These are phyloP conservation scores for Pleurotus tuoliensis DNA, from an alignment of 768 basidiomycete species.

Conservation along the genomic window DNA sequence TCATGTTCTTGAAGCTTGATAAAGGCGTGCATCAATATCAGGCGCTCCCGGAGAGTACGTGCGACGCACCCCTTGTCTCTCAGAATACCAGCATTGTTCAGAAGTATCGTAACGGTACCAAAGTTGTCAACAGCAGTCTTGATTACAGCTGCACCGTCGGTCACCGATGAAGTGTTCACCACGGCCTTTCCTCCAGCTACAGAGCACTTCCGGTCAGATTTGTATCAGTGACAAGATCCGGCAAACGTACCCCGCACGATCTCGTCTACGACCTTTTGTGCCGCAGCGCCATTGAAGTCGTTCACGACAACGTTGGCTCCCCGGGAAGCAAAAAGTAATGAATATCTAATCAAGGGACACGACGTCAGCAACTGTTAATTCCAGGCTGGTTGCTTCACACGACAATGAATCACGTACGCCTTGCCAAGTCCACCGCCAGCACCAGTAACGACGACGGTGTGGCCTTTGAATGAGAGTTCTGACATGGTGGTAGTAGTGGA, in stretches of 20 bases:
- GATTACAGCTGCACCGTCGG: constrained; percentile 84
- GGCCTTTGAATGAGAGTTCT: constrained; percentile 70
- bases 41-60: background rate
- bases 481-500: constrained; percentile 31
- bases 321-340: constrained; percentile 84
- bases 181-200: constrained; percentile 88
- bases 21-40: background rate
- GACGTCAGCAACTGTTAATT: background rate
- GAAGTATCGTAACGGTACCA: constrained; percentile 79
- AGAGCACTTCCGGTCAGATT: constrained; percentile 2
- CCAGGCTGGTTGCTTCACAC: background rate
- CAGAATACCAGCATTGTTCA: constrained; percentile 95
- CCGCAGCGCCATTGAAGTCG: constrained; percentile 84
- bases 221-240: background rate
- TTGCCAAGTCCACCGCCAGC: constrained; percentile 94
- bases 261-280: constrained; percentile 89
- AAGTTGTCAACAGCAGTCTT: constrained; percentile 82
- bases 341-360: constrained; percentile 54
- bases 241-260: constrained; percentile 65
- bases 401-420: constrained; percentile 51
- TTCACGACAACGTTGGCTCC: constrained; percentile 96
- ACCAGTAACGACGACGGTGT: constrained; percentile 93
- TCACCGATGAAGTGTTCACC: constrained; percentile 80
- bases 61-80: constrained; percentile 67
- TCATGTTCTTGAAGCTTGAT: constrained; percentile 91